phyloP scores from a whole-genome alignment of 352 stramenopile genomes.

The Phytophthora colocasiae region DNA sequence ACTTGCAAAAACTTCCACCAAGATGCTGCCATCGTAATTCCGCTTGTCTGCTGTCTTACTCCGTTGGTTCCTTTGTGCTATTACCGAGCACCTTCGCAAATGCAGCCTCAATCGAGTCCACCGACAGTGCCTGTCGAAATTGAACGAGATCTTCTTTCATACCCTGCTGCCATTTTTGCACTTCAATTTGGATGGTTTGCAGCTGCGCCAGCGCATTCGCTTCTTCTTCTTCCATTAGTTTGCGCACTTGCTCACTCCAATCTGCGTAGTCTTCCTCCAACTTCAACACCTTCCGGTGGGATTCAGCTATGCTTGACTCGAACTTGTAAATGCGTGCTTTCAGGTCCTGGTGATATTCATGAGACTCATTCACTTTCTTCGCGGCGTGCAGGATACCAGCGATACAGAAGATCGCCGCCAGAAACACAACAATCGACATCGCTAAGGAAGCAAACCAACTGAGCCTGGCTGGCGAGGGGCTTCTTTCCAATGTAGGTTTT shows the following conservation, averaged over 20 bases:
- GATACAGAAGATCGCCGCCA: slow-evolving; percentile 59
- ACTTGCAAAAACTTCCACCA: slow-evolving; percentile 9
- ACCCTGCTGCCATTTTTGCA: slow-evolving; percentile 76
- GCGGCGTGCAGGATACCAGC: slow-evolving; percentile 59
- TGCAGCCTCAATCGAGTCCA: slow-evolving; percentile 58
- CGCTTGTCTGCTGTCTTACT: slow-evolving; percentile 5
- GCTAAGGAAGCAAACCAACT: slow-evolving; percentile 37
- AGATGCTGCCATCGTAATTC: slow-evolving; percentile 7
- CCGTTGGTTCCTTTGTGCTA: slow-evolving; percentile 29
- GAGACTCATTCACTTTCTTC: slow-evolving; percentile 60
- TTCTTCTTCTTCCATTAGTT: slow-evolving; percentile 77
- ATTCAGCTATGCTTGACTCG: slow-evolving; percentile 71
- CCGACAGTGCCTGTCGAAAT: slow-evolving; percentile 64
- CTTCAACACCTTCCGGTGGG: slow-evolving; percentile 65
- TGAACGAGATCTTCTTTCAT: slow-evolving; percentile 75
- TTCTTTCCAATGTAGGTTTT: slow-evolving; percentile 3
- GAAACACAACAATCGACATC: slow-evolving; percentile 44
- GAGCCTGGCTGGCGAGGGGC: slow-evolving; percentile 4
- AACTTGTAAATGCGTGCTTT: slow-evolving; percentile 64
- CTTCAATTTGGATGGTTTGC: slow-evolving; percentile 69
- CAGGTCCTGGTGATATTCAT: slow-evolving; percentile 71
- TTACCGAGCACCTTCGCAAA: slow-evolving; percentile 51
- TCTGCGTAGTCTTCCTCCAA: slow-evolving; percentile 74
- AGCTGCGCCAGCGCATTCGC: slow-evolving; percentile 63
- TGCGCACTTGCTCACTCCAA: slow-evolving; percentile 79